Conservation (phyloP, 228 moss, liverwort and hornwort genomes). For the Sphagnum magellanicum region DNA sequence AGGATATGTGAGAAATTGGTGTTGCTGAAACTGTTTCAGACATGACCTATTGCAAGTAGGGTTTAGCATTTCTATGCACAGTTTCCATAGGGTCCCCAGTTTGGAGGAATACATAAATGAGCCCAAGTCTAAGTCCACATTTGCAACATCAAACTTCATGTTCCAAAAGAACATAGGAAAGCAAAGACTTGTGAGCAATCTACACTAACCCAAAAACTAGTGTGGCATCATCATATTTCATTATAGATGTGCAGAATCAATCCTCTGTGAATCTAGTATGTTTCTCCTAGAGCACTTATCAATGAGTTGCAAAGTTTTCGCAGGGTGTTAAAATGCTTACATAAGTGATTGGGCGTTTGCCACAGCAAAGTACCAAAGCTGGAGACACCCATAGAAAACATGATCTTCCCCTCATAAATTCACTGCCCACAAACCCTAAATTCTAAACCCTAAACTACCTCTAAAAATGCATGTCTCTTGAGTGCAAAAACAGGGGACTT, state of each 20-base stretch:
- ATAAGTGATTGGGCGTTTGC: slow-evolving; percentile 55
- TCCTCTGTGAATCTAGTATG: not conserved
- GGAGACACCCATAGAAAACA: slow-evolving; percentile 1
- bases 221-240: not conserved
- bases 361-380: slow-evolving; percentile 57
- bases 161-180: too few species aligned
- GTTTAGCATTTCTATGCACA: too few species aligned
- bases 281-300: not conserved
- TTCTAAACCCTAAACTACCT: not conserved
- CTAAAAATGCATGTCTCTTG: not conserved
- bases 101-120: too few species aligned
- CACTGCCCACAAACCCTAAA: not conserved
- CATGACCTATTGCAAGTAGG: too few species aligned
- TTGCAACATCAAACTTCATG: too few species aligned
- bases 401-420: not conserved
- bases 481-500: not conserved
- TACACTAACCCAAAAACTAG: too few species aligned
- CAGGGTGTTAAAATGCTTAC: slow-evolving; percentile 15
- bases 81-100: too few species aligned
- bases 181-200: too few species aligned
- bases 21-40: not conserved
- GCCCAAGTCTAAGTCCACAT: too few species aligned
- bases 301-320: not conserved
- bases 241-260: not conserved
- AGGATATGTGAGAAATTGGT: too few species aligned